Evolutionary conservation across 2,329 filamentous ascomycete species (phyloP).

Genomic region (Botrytis cinerea): DNA sequence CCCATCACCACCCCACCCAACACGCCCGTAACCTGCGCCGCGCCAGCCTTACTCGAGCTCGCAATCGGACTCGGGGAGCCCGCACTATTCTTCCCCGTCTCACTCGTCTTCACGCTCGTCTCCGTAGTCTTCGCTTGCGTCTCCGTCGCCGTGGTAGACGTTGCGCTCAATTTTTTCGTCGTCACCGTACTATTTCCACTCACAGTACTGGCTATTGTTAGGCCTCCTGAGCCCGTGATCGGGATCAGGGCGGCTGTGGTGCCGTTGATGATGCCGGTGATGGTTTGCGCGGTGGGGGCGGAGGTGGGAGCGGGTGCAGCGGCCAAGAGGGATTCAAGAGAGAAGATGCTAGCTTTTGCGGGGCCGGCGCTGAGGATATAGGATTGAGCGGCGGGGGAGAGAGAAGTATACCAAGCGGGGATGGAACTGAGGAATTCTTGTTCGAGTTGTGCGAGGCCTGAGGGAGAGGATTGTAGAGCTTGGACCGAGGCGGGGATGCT

Average conservation of each 20-base stretch:
- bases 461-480: slow-evolving; percentile 11
- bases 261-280: neutral
- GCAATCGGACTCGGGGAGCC: neutral
- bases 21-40: slow-evolving; percentile 15
- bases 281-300: neutral
- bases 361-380: neutral
- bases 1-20: neutral
- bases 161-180: neutral
- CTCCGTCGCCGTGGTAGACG: neutral
- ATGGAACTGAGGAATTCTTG: slow-evolving; percentile 1
- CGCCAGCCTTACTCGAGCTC: slow-evolving; percentile 15
- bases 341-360: neutral
- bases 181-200: slow-evolving; percentile 21
- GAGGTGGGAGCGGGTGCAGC: neutral
- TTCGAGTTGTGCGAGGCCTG: slow-evolving; percentile 4
- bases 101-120: neutral
- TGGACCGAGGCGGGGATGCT: slow-evolving; percentile 16
- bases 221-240: neutral
- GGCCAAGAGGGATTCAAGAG: neutral
- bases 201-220: neutral
- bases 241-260: neutral
- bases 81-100: neutral
- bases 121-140: neutral
- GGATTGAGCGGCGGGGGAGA: slow-evolving; percentile 3
- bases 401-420: slow-evolving; percentile 15